Base-by-base conservation (phyloP, 108 stramenopile genomes). In the Nitzschia inconspicua region DNA sequence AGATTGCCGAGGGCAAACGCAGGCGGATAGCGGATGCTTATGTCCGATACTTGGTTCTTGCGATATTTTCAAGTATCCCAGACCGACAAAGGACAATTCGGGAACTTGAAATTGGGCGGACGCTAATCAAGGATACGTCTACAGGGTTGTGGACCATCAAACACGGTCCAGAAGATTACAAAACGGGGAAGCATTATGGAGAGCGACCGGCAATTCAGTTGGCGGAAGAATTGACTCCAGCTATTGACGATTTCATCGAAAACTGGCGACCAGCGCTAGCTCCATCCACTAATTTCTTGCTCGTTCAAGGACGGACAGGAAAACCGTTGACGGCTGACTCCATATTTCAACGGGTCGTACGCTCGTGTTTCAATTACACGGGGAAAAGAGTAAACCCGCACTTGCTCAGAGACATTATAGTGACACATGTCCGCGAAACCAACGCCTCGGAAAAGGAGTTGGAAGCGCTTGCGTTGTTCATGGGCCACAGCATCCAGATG, bases 401-500 rank as follows among this genome's bases (percentile, higher is more conserved):
- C 57, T 57, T 92, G 27, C 60, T 92, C 28, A 60, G 91, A 20
- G 87, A 88, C 43, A 92, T 92, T 78, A 78, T 92, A 48, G 87
- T 89, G 8, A 89, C 91, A 0, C 91, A 93, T 52, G 85, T 93
- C 0, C 72, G 91, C 19, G 82, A 89, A 44, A 68, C 86, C 14
- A 70, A 89, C 59, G 91, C 88, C 0, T 80, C 80, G 14, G 91
- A 93, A 43, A 84, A 88, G 54, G 83, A 89, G 49, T 56, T 93
- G 47, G 91, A 93, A 63, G 88, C 88, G 1, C 49, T 93, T 44
- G 91, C 91, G 1, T 67, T 93, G 36, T 93, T 74, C 57, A 93
- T 93, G 91, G 91, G 91, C 0, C 91, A 92, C 63, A 82, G 80
- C 19, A 78, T 92, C 18, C 61, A 68, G 42, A 89, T 93, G 91